Evolutionary conservation across 2,329 filamentous ascomycete species (phyloP).

Genomic region (Dactylellina haptotyla): DNA sequence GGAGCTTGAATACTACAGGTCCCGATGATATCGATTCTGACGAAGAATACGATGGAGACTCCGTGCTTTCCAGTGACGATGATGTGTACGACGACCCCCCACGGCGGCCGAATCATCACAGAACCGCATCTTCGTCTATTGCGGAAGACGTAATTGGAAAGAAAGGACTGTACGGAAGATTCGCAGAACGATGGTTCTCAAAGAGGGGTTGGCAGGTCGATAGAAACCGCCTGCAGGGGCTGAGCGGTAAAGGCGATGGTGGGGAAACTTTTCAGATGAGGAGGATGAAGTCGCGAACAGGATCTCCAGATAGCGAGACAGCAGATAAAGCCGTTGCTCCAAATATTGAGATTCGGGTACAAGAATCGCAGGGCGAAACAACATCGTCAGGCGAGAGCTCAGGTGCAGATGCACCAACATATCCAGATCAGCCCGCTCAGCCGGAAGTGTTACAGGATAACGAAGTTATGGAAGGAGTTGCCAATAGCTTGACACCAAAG

Average conservation of each 20-base stretch:
- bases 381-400: constrained; percentile 29
- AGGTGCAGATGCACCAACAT: constrained; percentile 15
- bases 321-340: constrained; percentile 27
- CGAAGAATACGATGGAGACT: constrained; percentile 64
- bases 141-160: constrained; percentile 87
- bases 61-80: constrained; percentile 59
- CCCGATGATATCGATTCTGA: constrained; percentile 63
- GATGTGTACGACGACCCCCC: constrained; percentile 58
- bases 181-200: constrained; percentile 92
- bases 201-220: constrained; percentile 81
- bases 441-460: constrained; percentile 47
- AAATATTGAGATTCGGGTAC: constrained; percentile 45
- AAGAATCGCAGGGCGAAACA: constrained; percentile 58
- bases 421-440: constrained; percentile 27
- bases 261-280: constrained; percentile 56
- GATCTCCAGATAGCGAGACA: constrained; percentile 45
- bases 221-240: constrained; percentile 74
- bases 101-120: constrained; percentile 56
- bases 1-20: constrained; percentile 59
- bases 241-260: constrained; percentile 68
- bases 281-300: constrained; percentile 59
- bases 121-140: constrained; percentile 70
- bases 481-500: constrained; percentile 77
- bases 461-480: constrained; percentile 60
- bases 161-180: constrained; percentile 85